phyloP scores from a whole-genome alignment of 345 rosid species.

The Pistacia vera region DNA sequence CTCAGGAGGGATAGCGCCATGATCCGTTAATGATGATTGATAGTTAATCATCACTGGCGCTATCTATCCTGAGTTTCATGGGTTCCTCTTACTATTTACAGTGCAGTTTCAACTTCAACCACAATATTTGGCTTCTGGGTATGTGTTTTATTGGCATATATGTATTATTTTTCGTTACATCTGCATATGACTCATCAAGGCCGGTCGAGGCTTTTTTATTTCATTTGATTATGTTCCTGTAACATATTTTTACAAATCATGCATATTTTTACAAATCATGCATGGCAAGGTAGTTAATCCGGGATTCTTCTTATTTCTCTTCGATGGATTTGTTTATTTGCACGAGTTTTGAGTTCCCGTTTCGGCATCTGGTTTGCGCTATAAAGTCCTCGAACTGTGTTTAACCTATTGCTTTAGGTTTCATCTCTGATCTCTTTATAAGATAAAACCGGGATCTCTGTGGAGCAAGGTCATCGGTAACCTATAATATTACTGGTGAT shows the following conservation, averaged over 20 bases:
- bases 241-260: neutral
- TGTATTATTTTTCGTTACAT: neutral
- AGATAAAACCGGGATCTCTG: neutral
- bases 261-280: no score
- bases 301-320: neutral
- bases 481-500: no score
- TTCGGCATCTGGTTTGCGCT: neutral
- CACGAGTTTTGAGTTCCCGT: neutral
- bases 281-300: neutral
- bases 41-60: slow-evolving; percentile 41
- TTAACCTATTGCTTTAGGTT: neutral
- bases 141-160: neutral
- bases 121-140: slow-evolving; percentile 5
- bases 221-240: neutral
- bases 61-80: slow-evolving; percentile 75
- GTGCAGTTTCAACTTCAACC: slow-evolving; percentile 17
- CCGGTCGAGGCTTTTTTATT: no score
- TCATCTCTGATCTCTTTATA: neutral
- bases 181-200: neutral
- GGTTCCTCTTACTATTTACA: slow-evolving; percentile 39
- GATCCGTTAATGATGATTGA: neutral
- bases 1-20: slow-evolving; percentile 93
- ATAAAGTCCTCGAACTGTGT: neutral
- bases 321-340: neutral
- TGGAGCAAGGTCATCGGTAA: no score